phyloP scores from a whole-genome alignment of 1,284 basidiomycete genomes.

The Leccinum griseonigrum region DNA sequence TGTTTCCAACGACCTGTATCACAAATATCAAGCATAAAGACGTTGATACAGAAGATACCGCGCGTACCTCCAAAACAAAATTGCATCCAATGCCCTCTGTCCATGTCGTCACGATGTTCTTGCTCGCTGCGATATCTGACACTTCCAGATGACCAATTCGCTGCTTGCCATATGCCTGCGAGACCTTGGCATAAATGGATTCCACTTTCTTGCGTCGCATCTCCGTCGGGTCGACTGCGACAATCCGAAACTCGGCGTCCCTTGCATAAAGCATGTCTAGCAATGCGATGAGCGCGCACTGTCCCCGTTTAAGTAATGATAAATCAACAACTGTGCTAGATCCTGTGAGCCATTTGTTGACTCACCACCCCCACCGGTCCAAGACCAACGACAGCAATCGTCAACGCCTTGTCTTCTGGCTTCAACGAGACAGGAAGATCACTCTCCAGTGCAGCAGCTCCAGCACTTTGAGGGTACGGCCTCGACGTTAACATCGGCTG shows the following conservation, averaged over 20 bases:
- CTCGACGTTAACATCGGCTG: constrained; percentile 52
- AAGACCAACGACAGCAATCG: constrained; percentile 66
- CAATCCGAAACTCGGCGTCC: constrained; percentile 48
- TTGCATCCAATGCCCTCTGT: constrained; percentile 60
- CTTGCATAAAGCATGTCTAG: constrained; percentile 56
- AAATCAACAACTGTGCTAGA: background rate
- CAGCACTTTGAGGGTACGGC: constrained; percentile 53
- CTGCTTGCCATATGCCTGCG: constrained; percentile 38
- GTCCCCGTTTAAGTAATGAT: background rate
- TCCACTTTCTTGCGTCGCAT: constrained; percentile 55
- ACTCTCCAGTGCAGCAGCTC: constrained; percentile 18
- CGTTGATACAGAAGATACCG: background rate
- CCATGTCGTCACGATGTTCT: constrained; percentile 46
- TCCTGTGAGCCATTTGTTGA: background rate
- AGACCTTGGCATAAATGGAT: constrained; percentile 51
- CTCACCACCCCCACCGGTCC: constrained; percentile 73
- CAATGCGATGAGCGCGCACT: constrained; percentile 62
- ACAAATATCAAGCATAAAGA: background rate
- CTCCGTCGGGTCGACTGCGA: constrained; percentile 63
- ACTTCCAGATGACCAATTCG: constrained; percentile 46
- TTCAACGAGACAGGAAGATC: constrained; percentile 25
- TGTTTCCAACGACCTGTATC: constrained; percentile 76
- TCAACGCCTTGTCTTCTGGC: constrained; percentile 50
- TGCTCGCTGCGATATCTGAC: constrained; percentile 50
- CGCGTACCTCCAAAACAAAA: constrained; percentile 60